Base-by-base conservation (phyloP, 108 stramenopile genomes). In the Cyclostephanos tholiformis region DNA sequence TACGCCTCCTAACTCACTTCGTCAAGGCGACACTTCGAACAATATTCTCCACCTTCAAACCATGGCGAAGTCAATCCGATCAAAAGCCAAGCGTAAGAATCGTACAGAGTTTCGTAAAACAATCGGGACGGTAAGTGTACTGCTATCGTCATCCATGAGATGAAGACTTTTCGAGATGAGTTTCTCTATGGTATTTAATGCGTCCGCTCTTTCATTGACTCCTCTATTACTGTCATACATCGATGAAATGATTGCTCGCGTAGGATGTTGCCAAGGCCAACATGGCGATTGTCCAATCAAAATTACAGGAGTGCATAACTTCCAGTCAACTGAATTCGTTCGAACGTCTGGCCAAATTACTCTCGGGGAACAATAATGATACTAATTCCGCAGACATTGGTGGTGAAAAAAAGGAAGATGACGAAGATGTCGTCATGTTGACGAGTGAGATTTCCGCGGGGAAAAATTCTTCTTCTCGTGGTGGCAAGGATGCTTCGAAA, bases 61-160 rank as follows among this genome's bases (percentile, higher is more conserved):
- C 78, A 93, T 93, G 92, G 92, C 88, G 14, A 93, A 93, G 70
- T 89, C 88, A 65, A 93, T 93, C 66, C 85, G 92, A 39, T 88
- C 88, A 14, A 93, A 93, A 66, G 59, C 74, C 60, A 93, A 91
- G 87, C 72, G 92, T 56, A 91, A 91, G 67, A 80, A 87, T 61
- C 76, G 92, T 29, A 73, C 89, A 17, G 92, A 93, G 72, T 93
- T 93, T 75, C 84, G 92, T 55, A 69, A 79, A 63, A 93, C 92
- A 1, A 84, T 91, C 63, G 92, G 92, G 48, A 80, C 88, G 67
- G 91, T 92, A 75, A 66, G 91, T 81, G 50, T 27, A 16, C 23
- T 41, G 62, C 51, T 36, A 38, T n/a, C n/a, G n/a, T n/a, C n/a
- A 13, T 29, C 44, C 27, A 30, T 30, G 65, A 48, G 32, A 16